These are phyloP conservation scores for Populus euphratica DNA, from an alignment of 345 rosid genomes.

Conservation along the genomic window DNA sequence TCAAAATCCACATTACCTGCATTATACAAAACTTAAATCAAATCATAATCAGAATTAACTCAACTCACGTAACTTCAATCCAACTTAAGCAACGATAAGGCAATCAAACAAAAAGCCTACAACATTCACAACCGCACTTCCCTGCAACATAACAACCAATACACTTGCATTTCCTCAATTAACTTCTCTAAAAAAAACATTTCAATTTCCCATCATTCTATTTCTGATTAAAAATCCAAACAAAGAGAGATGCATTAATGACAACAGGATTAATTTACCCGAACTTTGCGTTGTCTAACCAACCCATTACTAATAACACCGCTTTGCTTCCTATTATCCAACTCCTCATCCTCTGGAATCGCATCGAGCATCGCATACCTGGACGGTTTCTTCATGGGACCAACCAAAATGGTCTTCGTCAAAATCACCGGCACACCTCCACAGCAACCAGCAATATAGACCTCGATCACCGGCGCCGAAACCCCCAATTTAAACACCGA, in stretches of 20 bases:
- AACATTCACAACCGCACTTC: neutral
- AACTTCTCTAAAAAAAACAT: neutral
- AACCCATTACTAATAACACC: conserved; percentile 22
- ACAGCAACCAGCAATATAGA: conserved; percentile 83
- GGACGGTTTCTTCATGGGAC: conserved; percentile 60
- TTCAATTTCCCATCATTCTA: neutral
- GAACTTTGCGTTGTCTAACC: conserved; percentile 41
- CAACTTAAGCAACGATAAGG: neutral
- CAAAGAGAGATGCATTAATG: neutral
- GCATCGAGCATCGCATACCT: conserved; percentile 60
- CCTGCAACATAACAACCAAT: neutral
- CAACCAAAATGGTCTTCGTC: conserved; percentile 68
- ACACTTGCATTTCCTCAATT: neutral
- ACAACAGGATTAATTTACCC: conserved; percentile 35
- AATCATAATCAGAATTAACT: neutral
- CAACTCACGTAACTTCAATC: neutral
- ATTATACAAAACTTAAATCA: neutral
- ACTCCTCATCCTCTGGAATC: conserved; percentile 86
- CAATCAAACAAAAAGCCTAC: conserved; percentile 4
- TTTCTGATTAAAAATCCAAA: neutral
- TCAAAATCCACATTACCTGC: neutral
- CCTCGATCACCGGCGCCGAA: conserved; percentile 72
- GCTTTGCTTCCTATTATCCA: conserved; percentile 41
- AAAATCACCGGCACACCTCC: conserved; percentile 80
- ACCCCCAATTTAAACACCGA: conserved; percentile 55